Base-by-base conservation (phyloP, 805 yeast species). In the Candida jianshihensis region DNA sequence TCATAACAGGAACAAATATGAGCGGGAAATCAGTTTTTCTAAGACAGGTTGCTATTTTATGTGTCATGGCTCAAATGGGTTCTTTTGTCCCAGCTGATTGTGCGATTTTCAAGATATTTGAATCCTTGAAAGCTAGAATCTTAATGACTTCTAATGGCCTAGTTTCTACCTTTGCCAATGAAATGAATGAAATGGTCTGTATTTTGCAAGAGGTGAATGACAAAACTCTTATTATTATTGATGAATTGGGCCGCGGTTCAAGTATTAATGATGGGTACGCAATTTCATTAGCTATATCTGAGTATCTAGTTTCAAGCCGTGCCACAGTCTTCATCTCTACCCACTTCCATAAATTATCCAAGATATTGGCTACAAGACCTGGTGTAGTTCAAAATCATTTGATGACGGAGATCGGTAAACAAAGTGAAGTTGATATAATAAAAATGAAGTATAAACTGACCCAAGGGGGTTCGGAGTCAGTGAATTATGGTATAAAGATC, bases 21-120 rank as follows among this genome's bases (percentile, higher is more conserved):
- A 76, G 80, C 33, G 83, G 82, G 2, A 77, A 76, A 46, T 75
- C 81, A 0, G 70, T 75, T 5, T 73, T 71, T 40, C 63, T 77
- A 28, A 67, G 68, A 34, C 78, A 74, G 43, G 60, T 72, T 7
- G 74, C 76, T 1, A 44, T 73, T 6, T 43, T 72, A 9, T 59
- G 61, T 3, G 63, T 76, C 6, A 60, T 78, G 67, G 71, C 76
- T 0, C 84, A 78, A 47, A 67, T 75, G 20, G 84, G 84, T 0
- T 66, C 73, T 9, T 71, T 61, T 36, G 60, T 70, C 1, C 74
- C 75, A 0, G 73, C 75, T 9, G 59, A 59, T 5, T 55, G 50
- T 42, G 77, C 71, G 1, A 49, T 45, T 5, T 36, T 71, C 19
- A 72, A 66, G 4, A 56, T 71, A 2, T 69, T 60, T 37, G 48